These are phyloP conservation scores for Magnolia changhungtana DNA, from an alignment of 164 flowering plant species.

Conservation along the genomic window DNA sequence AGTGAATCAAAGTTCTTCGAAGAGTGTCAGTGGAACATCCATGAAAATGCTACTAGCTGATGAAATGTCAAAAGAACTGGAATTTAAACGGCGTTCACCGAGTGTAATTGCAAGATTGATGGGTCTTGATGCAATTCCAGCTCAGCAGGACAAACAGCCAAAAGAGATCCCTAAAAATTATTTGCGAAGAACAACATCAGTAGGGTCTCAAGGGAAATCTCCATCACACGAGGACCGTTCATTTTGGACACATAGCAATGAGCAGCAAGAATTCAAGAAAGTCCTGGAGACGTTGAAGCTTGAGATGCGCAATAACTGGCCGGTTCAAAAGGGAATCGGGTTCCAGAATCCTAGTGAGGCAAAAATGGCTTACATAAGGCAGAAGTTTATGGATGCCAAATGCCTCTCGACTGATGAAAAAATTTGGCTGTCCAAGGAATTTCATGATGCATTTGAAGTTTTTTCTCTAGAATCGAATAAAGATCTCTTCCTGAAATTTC, in stretches of 20 bases:
- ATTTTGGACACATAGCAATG: slow-evolving; percentile 36
- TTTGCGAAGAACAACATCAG: slow-evolving; percentile 20
- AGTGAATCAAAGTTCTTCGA: slow-evolving; percentile 26
- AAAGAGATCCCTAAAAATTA: slow-evolving; percentile 23
- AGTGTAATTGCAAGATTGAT: slow-evolving; percentile 80
- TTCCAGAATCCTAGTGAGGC: slow-evolving; percentile 28
- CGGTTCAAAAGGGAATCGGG: slow-evolving; percentile 11
- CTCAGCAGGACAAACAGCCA: slow-evolving; percentile 44
- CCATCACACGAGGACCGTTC: slow-evolving; percentile 27
- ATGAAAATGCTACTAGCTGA: slow-evolving; percentile 63
- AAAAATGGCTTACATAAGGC: slow-evolving; percentile 45
- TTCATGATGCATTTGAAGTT: slow-evolving; percentile 55
- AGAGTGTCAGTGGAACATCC: slow-evolving; percentile 32
- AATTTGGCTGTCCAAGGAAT: slow-evolving; percentile 59
- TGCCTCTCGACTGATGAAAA: slow-evolving; percentile 55
- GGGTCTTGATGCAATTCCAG: slow-evolving; percentile 82
- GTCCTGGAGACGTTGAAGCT: slow-evolving; percentile 40
- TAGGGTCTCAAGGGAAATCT: slow-evolving; percentile 20
- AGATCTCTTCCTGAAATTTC: slow-evolving; percentile 57
- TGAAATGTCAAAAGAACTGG: slow-evolving; percentile 65
- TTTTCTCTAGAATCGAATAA: slow-evolving; percentile 47
- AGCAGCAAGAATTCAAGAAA: slow-evolving; percentile 73
- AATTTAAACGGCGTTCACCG: slow-evolving; percentile 55
- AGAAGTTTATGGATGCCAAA: slow-evolving; percentile 63
- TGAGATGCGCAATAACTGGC: slow-evolving; percentile 16